Conservation (phyloP, 805 yeast genomes). For the Metschnikowia kofuensis region DNA sequence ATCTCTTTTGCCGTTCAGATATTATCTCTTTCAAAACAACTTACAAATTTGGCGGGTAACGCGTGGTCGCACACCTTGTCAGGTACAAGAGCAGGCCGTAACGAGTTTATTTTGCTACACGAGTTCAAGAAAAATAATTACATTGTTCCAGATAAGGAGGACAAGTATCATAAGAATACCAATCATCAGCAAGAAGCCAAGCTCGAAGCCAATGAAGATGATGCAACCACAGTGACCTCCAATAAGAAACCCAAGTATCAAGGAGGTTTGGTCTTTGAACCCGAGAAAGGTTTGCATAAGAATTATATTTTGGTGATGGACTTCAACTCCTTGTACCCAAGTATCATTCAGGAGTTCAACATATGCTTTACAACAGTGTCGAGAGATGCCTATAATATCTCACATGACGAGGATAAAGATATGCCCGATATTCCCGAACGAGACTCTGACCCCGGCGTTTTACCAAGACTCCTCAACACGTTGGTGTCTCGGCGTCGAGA, state of each 20-base stretch:
- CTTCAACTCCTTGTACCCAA: slow-evolving; percentile 94
- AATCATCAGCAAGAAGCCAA: slow-evolving; percentile 33
- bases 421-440: slow-evolving; percentile 67
- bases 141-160: slow-evolving; percentile 84
- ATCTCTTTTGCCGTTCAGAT: slow-evolving; percentile 82
- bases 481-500: slow-evolving; percentile 90
- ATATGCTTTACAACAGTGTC: slow-evolving; percentile 96
- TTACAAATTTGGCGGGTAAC: slow-evolving; percentile 93
- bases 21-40: slow-evolving; percentile 81
- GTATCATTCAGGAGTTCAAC: slow-evolving; percentile 94
- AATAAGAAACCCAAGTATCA: slow-evolving; percentile 72
- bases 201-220: slow-evolving; percentile 34
- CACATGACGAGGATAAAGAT: slow-evolving; percentile 51
- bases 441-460: slow-evolving; percentile 67
- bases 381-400: slow-evolving; percentile 46
- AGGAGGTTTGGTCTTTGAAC: slow-evolving; percentile 96
- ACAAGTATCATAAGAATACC: slow-evolving; percentile 36
- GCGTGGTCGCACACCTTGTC: slow-evolving; percentile 94
- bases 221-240: slow-evolving; percentile 47
- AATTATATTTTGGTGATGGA: slow-evolving; percentile 92
- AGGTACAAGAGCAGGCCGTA: slow-evolving; percentile 95
- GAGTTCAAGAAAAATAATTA: slow-evolving; percentile 79
- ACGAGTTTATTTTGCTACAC: slow-evolving; percentile 87
- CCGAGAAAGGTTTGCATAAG: slow-evolving; percentile 91
- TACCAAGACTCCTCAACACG: slow-evolving; percentile 79